Conservation (phyloP, 106 monocot genomes). For the Posidonia australis region DNA sequence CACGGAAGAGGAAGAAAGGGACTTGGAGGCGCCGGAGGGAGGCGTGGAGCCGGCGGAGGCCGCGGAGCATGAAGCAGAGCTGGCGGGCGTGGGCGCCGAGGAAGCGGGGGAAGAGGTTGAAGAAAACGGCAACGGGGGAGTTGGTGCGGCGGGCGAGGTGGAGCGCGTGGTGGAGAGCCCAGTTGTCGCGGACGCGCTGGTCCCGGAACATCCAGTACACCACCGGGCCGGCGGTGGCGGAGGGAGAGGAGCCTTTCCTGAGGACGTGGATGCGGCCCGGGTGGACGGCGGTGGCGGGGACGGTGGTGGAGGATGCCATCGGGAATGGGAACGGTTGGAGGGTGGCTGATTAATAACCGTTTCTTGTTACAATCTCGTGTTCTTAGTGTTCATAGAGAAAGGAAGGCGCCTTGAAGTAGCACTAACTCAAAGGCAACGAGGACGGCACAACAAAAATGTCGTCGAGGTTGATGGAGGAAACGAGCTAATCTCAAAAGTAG, state of each 20-base stretch:
- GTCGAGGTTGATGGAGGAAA: no score
- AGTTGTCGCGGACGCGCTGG: slow-evolving; percentile 52
- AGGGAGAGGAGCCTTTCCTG: slow-evolving; percentile 9
- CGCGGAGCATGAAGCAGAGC: slow-evolving; percentile 86
- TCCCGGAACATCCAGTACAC: slow-evolving; percentile 89
- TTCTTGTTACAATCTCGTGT: no score
- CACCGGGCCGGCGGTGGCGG: slow-evolving; percentile 27
- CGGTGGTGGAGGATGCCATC: background rate
- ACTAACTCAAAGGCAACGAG: no score
- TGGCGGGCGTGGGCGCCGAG: slow-evolving; percentile 75
- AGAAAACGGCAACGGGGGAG: slow-evolving; percentile 51
- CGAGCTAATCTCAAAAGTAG: no score
- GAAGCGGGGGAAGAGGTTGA: slow-evolving; percentile 69
- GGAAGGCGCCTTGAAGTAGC: no score
- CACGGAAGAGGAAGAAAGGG: slow-evolving; percentile 68
- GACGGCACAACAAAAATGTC: no score
- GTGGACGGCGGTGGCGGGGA: slow-evolving; percentile 12
- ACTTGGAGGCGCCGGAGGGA: slow-evolving; percentile 31
- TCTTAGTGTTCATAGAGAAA: no score
- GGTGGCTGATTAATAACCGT: no score
- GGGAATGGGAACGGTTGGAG: no score
- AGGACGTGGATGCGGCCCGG: slow-evolving; percentile 34
- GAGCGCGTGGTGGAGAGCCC: slow-evolving; percentile 64
- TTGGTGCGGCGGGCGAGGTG: slow-evolving; percentile 35
- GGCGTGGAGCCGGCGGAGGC: slow-evolving; percentile 39